Base-by-base conservation (phyloP, 2,329 filamentous ascomycete genomes). In the Scytalidium lignicola region DNA sequence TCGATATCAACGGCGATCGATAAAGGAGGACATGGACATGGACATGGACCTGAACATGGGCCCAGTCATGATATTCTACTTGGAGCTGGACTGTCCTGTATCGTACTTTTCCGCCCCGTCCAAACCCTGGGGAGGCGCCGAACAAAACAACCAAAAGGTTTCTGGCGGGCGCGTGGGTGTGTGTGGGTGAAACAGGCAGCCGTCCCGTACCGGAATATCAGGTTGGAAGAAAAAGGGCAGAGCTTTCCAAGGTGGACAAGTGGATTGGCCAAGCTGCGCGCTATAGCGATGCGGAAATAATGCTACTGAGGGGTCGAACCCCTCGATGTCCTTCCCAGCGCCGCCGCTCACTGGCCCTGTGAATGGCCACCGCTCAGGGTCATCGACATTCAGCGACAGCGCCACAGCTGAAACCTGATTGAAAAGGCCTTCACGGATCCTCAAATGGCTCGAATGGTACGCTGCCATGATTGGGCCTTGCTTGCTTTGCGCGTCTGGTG, bases 371-470 rank as follows among this genome's bases (percentile, higher is more conserved):
- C 5, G 8, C 21, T 6, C 23, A 26, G 5, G 8, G 8, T 37
- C 32, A n/a, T 37, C 15, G 8, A 9, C 32, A 8, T 28, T 41
- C 18, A 20, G 21, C 19, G 13, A 17, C 19, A 19, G 28, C 32
- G 45, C 45, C 45, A 47, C 45, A 41, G 32, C 45, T 47, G 45
- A 47, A 41, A 47, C 45, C 45, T 47, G 20, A 41, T 47, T 37
- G 32, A 37, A 44, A 8, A 26, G 21, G 26, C 42, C 4, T 44
- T 26, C 42, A 44, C 42, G 10, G 19, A 5, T 26, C 10, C 23
- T 10, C 23, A 26, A 6, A 5, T 28, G 20, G 19, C 26, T 20
- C 42, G 23, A 26, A 43, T 26, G 10, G 18, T 22, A 17, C 15
- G 22, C 41, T 15, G 15, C 15, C 18, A 10, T 43, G 6, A 37